phyloP scores from a whole-genome alignment of 768 basidiomycete genomes.

The Holtermannia corniformis region DNA sequence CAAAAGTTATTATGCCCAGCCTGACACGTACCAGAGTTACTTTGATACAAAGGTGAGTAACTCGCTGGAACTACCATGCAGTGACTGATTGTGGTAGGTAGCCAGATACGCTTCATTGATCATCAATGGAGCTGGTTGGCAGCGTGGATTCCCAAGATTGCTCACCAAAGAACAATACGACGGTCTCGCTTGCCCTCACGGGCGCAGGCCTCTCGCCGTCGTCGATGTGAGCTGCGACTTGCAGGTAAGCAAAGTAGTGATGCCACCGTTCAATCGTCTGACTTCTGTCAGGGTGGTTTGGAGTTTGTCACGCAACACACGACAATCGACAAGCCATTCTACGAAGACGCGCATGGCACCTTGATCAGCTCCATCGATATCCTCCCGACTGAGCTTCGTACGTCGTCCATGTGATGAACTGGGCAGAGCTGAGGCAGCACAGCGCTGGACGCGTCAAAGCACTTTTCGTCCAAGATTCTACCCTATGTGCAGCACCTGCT shows the following conservation, averaged over 20 bases:
- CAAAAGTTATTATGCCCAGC: constrained; percentile 62
- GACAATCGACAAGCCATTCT: constrained; percentile 65
- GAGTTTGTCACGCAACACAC: constrained; percentile 70
- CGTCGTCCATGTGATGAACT: not conserved
- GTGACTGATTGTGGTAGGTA: too few relatives aligned
- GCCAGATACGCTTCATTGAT: constrained; percentile 78
- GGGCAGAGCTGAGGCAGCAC: not conserved
- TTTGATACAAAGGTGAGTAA: constrained; percentile 57
- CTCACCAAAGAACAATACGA: constrained; percentile 60
- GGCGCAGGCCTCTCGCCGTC: constrained; percentile 49
- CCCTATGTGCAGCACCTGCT: constrained; percentile 61
- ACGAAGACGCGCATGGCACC: constrained; percentile 45
- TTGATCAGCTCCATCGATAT: constrained; percentile 86
- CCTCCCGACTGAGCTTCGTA: constrained; percentile 66
- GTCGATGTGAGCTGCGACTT: constrained; percentile 87
- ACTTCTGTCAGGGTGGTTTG: constrained; percentile 58
- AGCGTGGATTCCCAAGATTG: constrained; percentile 63
- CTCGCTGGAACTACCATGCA: not conserved
- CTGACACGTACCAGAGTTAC: constrained; percentile 55
- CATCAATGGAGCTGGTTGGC: constrained; percentile 81
- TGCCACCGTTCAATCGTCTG: not conserved
- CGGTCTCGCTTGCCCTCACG: constrained; percentile 49
- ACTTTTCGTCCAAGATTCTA: constrained; percentile 59
- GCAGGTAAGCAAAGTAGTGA: constrained; percentile 46
- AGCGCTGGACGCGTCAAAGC: constrained; percentile 63